Evolutionary conservation across 306 rosid species (phyloP).

Genomic region (Abrus precatorius): DNA sequence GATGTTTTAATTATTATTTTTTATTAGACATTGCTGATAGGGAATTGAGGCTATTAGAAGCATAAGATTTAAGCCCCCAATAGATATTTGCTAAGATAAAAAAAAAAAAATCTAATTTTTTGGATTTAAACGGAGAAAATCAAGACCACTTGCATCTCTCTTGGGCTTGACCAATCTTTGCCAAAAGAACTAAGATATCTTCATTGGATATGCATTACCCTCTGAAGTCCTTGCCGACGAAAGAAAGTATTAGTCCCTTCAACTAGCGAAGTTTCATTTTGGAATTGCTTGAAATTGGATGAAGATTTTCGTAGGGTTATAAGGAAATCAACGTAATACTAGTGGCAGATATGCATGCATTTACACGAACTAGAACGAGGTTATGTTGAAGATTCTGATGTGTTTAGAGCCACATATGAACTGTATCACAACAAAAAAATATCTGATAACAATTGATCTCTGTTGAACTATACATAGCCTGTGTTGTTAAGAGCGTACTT

Average conservation of each 20-base stretch:
- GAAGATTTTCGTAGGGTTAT: not conserved
- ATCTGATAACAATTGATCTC: too few species aligned
- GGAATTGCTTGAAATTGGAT: slow-evolving; percentile 43
- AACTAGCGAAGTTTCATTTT: not conserved
- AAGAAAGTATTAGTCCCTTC: not conserved
- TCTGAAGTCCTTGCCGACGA: slow-evolving; percentile 38
- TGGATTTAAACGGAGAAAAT: slow-evolving; percentile 5
- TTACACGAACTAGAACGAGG: too few species aligned
- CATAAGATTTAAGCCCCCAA: slow-evolving; percentile 28
- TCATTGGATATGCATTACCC: slow-evolving; percentile 46
- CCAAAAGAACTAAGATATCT: slow-evolving; percentile 33
- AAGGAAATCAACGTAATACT: not conserved
- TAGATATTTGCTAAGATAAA: slow-evolving; percentile 39
- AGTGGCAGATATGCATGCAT: too few species aligned
- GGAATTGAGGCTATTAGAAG: slow-evolving; percentile 45
- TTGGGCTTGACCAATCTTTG: slow-evolving; percentile 26
- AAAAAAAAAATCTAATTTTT: not conserved
- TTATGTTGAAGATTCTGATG: too few species aligned
- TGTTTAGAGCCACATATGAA: too few species aligned
- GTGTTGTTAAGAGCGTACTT: too few species aligned
- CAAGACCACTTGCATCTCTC: slow-evolving; percentile 7
- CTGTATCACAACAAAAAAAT: too few species aligned
- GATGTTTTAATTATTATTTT: not conserved
- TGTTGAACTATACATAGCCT: too few species aligned
- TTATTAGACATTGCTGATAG: not conserved